Conservation (phyloP, 2,329 filamentous ascomycete genomes). For the Neonectria faginata region DNA sequence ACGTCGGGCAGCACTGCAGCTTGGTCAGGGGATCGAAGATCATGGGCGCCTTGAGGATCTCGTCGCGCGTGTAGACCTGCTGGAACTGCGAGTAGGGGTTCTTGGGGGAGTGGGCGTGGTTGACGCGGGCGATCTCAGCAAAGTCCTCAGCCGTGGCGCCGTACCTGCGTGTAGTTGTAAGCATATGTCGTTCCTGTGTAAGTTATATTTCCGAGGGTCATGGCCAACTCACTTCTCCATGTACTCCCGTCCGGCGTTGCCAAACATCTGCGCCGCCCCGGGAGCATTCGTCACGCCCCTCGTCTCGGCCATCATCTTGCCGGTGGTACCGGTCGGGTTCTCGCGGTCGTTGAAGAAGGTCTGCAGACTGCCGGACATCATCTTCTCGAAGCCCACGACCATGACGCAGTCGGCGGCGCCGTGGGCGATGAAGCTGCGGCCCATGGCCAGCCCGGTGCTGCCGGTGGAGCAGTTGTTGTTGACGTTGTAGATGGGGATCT, state of each 20-base stretch:
- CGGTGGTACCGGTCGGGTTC: conserved; percentile 79
- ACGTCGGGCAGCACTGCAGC: conserved; percentile 98
- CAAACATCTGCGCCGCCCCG: conserved; percentile 92
- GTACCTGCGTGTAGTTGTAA: conserved; percentile 65
- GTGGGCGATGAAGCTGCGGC: conserved; percentile 79
- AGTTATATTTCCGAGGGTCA: background rate
- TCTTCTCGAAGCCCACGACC: conserved; percentile 97
- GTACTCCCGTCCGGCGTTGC: conserved; percentile 92
- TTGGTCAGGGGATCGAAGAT: conserved; percentile 92
- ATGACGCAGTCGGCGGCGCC: conserved; percentile 89
- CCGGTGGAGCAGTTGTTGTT: conserved; percentile 99
- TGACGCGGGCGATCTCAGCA: conserved; percentile 92
- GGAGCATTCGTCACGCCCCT: conserved; percentile 85
- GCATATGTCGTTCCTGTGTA: background rate
- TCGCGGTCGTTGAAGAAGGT: conserved; percentile 86
- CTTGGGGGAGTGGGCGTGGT: conserved; percentile 89
- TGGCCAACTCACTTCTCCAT: conserved; percentile 81
- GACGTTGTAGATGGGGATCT: conserved; percentile 96
- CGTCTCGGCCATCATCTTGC: conserved; percentile 84
- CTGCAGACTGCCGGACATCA: conserved; percentile 91
- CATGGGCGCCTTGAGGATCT: conserved; percentile 80
- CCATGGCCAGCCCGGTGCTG: conserved; percentile 90
- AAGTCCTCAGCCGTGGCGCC: conserved; percentile 89
- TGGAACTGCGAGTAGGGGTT: conserved; percentile 99
- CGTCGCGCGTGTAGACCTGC: conserved; percentile 87